Evolutionary conservation across 108 stramenopile genomes (phyloP).

Genomic region (Conticribra guillardii): DNA sequence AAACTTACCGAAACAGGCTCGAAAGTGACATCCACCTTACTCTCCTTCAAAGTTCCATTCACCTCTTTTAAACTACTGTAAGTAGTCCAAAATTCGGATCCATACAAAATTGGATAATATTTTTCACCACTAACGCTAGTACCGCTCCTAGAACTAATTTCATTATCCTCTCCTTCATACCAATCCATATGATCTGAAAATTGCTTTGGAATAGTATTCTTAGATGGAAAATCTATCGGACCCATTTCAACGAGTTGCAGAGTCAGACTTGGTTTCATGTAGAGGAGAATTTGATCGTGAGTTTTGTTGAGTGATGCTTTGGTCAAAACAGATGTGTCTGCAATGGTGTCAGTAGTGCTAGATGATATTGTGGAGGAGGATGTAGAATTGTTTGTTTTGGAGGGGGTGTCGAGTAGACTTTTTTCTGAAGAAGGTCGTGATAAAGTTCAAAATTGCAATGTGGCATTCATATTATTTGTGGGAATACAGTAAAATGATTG

Average conservation of each 20-base stretch:
- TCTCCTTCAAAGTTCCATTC: slow-evolving; percentile 58
- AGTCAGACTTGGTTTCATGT: slow-evolving; percentile 56
- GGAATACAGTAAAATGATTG: too few relatives aligned
- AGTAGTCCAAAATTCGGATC: slow-evolving; percentile 79
- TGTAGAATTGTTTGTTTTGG: slow-evolving; percentile 4
- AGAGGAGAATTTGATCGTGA: slow-evolving; percentile 54
- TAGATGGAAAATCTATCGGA: slow-evolving; percentile 29
- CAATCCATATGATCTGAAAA: slow-evolving; percentile 56
- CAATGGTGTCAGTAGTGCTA: not conserved
- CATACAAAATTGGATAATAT: slow-evolving; percentile 72
- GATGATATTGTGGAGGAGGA: not conserved
- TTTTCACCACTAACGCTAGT: not conserved
- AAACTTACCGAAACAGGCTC: slow-evolving; percentile 45
- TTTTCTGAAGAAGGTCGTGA: too few relatives aligned
- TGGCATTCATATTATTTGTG: too few relatives aligned
- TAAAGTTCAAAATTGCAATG: too few relatives aligned
- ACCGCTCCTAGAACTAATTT: not conserved
- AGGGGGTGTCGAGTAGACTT: not conserved
- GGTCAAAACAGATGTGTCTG: slow-evolving; percentile 39
- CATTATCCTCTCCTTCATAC: slow-evolving; percentile 30
- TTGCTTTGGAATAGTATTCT: slow-evolving; percentile 42
- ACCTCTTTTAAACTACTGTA: slow-evolving; percentile 57
- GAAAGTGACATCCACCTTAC: slow-evolving; percentile 49
- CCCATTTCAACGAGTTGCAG: slow-evolving; percentile 56
- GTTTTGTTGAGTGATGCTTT: slow-evolving; percentile 50